A percentile compares a stretch with the other conserved stretches of the same genome.
These are phyloP conservation scores for Tetracladium marchalianum DNA, from an alignment of 495 filamentous ascomycete genomes.

Conservation along the genomic window DNA sequence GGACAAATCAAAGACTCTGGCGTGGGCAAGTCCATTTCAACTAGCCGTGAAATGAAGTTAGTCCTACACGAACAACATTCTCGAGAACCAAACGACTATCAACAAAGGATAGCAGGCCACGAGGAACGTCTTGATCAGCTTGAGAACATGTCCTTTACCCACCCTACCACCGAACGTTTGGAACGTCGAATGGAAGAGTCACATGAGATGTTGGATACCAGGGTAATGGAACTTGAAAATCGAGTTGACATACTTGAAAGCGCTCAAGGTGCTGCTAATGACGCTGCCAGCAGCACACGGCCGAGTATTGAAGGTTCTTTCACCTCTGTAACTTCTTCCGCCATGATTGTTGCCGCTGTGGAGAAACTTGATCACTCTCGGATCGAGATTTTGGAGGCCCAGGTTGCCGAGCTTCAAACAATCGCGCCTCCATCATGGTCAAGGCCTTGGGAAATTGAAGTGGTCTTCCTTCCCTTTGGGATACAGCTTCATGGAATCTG, in stretches of 20 bases:
- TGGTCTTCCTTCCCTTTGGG: slow-evolving; percentile 58
- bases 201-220: slow-evolving; percentile 45
- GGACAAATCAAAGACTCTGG: neutral
- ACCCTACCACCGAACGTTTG: slow-evolving; percentile 45
- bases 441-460: slow-evolving; percentile 59
- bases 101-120: slow-evolving; percentile 32
- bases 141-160: slow-evolving; percentile 50
- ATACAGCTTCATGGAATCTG: slow-evolving; percentile 48
- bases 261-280: slow-evolving; percentile 30
- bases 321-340: slow-evolving; percentile 34
- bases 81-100: slow-evolving; percentile 22
- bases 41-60: slow-evolving; percentile 16
- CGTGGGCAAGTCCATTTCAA: slow-evolving; percentile 19
- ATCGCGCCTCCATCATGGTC: slow-evolving; percentile 40
- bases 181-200: slow-evolving; percentile 49
- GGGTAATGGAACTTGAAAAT: slow-evolving; percentile 52
- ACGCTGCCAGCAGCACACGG: slow-evolving; percentile 27
- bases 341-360: slow-evolving; percentile 15
- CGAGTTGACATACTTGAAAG: slow-evolving; percentile 51
- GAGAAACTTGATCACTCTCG: slow-evolving; percentile 31
- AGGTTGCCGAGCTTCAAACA: slow-evolving; percentile 45
- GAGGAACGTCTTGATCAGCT: slow-evolving; percentile 47
- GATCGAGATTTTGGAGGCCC: slow-evolving; percentile 44
- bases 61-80: slow-evolving; percentile 8
- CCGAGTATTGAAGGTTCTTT: slow-evolving; percentile 17